Evolutionary conservation across 495 filamentous ascomycete species (phyloP).

Genomic region (Chaetomium fimeti): DNA sequence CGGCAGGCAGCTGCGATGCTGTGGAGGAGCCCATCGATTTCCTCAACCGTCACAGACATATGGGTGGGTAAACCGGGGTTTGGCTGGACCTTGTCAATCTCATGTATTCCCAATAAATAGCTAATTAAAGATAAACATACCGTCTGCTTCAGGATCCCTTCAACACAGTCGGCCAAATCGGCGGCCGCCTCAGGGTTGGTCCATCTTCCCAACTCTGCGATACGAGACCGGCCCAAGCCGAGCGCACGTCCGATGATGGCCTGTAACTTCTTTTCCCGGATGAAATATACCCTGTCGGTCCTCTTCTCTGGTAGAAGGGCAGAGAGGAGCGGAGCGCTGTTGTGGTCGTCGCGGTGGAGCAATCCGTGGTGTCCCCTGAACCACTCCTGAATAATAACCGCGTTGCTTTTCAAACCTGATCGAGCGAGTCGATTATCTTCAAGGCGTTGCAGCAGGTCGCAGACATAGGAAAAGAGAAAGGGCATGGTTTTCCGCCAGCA

Average conservation of each 20-base stretch:
- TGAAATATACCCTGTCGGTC: conserved; percentile 69
- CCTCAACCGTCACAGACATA: conserved; percentile 63
- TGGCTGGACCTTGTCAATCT: conserved; percentile 34
- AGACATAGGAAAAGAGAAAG: conserved; percentile 59
- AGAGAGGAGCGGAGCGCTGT: conserved; percentile 63
- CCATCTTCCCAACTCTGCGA: conserved; percentile 63
- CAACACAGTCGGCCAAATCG: conserved; percentile 70
- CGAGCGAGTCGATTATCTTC: conserved; percentile 33
- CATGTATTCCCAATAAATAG: neutral
- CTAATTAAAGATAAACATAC: conserved; percentile 43
- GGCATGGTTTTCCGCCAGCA: conserved; percentile 47
- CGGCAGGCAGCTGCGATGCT: conserved; percentile 62
- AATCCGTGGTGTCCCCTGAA: conserved; percentile 53
- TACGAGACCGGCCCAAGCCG: conserved; percentile 56
- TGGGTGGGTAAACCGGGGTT: conserved; percentile 34
- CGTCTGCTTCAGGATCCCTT: conserved; percentile 61
- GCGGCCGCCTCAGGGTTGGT: conserved; percentile 50
- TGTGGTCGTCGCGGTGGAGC: conserved; percentile 52
- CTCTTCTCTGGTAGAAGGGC: conserved; percentile 72
- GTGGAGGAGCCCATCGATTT: conserved; percentile 67
- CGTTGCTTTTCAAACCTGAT: conserved; percentile 13
- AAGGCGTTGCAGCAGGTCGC: conserved; percentile 59
- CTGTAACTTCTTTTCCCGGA: conserved; percentile 60
- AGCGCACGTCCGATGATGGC: conserved; percentile 64
- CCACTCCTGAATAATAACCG: conserved; percentile 55